Percentiles rank a stretch among this genome's conserved stretches.
Conservation (phyloP, 495 filamentous ascomycete species). For the Lepraria neglecta region DNA sequence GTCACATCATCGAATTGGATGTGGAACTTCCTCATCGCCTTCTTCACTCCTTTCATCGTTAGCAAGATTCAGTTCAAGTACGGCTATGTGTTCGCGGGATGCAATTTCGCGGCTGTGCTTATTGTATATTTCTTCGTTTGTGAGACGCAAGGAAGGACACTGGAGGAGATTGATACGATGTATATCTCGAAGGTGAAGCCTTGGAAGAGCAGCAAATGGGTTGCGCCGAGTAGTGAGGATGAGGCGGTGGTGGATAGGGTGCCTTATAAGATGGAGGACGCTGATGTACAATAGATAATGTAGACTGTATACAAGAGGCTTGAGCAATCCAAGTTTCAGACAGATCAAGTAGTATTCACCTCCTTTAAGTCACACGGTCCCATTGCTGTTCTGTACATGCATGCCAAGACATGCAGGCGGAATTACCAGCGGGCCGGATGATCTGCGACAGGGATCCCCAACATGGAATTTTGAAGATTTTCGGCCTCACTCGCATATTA, state of each 20-base stretch:
- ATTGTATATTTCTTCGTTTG: slow-evolving; percentile 75
- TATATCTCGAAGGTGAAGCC: slow-evolving; percentile 64
- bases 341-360: no score
- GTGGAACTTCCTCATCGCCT: slow-evolving; percentile 82
- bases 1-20: slow-evolving; percentile 81
- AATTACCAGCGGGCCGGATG: no score
- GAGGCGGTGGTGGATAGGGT: slow-evolving; percentile 6
- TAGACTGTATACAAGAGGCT: background rate
- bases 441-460: no score
- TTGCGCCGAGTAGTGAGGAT: slow-evolving; percentile 36
- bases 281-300: background rate
- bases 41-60: slow-evolving; percentile 76
- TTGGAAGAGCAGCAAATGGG: slow-evolving; percentile 59
- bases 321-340: background rate
- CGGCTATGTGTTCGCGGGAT: slow-evolving; percentile 73
- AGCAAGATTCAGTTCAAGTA: slow-evolving; percentile 63
- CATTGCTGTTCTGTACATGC: no score
- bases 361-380: no score
- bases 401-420: no score
- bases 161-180: slow-evolving; percentile 85
- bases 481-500: no score
- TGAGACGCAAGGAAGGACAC: slow-evolving; percentile 59
- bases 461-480: no score
- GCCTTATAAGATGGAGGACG: background rate
- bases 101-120: slow-evolving; percentile 56